Evolutionary conservation across 2,329 filamentous ascomycete species (phyloP).

Genomic region (Neopestalotiopsis clavispora): DNA sequence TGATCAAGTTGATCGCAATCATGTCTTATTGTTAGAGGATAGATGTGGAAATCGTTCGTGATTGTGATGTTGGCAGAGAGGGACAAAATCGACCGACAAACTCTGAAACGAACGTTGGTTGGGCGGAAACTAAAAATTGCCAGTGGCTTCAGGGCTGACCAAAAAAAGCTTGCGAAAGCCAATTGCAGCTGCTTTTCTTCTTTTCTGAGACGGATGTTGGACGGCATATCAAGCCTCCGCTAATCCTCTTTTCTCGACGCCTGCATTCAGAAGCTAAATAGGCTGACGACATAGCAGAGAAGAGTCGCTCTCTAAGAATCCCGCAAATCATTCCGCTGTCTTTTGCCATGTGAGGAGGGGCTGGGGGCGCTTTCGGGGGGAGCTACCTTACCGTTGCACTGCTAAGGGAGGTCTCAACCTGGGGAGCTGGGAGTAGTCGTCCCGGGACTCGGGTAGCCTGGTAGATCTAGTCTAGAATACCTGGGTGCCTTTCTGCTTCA

Average conservation of each 20-base stretch:
- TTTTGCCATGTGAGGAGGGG: background rate
- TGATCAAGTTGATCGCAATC: background rate
- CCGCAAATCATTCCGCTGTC: background rate
- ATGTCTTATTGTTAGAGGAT: background rate
- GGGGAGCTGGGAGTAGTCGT: background rate
- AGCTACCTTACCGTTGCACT: background rate
- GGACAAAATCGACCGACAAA: background rate
- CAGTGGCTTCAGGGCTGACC: background rate
- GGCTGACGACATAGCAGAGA: background rate
- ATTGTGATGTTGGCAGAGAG: background rate
- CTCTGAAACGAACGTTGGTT: background rate
- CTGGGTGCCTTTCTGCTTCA: background rate
- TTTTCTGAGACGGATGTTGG: too few relatives aligned
- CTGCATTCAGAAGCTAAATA: background rate
- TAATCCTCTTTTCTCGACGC: background rate
- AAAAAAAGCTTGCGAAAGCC: background rate
- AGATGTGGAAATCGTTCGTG: background rate
- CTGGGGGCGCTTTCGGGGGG: background rate
- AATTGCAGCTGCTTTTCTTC: background rate
- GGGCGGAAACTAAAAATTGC: background rate
- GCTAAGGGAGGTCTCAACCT: slow-evolving; percentile 1
- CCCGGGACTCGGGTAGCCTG: background rate
- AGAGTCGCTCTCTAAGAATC: background rate
- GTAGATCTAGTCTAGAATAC: background rate
- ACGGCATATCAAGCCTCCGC: slow-evolving; percentile 2